Base-by-base conservation (phyloP, 139 green algal species). In the Chlorokybus atmophyticus region DNA sequence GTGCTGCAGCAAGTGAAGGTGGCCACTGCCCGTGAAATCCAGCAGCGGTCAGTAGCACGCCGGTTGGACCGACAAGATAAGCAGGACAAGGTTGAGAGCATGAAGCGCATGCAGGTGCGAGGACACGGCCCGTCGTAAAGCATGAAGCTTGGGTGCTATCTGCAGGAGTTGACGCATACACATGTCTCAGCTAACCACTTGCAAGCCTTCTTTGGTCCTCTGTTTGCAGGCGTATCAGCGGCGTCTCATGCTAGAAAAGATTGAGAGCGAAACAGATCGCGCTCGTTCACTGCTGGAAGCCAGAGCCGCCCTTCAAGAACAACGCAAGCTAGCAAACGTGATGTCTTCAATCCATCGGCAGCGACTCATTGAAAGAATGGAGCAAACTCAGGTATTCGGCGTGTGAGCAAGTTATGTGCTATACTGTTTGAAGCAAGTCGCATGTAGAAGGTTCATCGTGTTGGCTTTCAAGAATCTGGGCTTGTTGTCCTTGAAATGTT, bases 251-350 rank as follows among this genome's bases (percentile, higher is more conserved):
- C 65, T 87, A 48, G 65, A 79, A 29, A 79, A 76, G 59, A 87
- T 91, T 65, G 80, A 85, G 72, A 50, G 60, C 49, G 77, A 79
- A 32, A 79, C 35, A 14, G 35, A 8, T 21, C 35, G 35, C 35
- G 71, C 73, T 0, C 58, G 71, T 14, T 31, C 14, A 3, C 62
- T 85, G 57, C 51, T 82, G 60, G 40, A 52, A 17, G 65, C 82
- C 48, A 66, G 73, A 19, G 28, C 65, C 0, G 48, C 68, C 5
- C 66, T 85, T 50, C 76, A 82, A 62, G 55, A 77, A 47, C 71
- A 82, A 70, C 78, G 83, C 56, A 82, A 83, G 60, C 59, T 75
- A 30, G 79, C 83, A 50, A 92, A 92, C 71, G 86, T 88, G 80
- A 40, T 68, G 7, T 75, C 79, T 8, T 70, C 51, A 52, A 68